These are phyloP conservation scores for Phialemoniopsis sp. DNA, from an alignment of 2,329 filamentous ascomycete genomes.

Conservation along the genomic window DNA sequence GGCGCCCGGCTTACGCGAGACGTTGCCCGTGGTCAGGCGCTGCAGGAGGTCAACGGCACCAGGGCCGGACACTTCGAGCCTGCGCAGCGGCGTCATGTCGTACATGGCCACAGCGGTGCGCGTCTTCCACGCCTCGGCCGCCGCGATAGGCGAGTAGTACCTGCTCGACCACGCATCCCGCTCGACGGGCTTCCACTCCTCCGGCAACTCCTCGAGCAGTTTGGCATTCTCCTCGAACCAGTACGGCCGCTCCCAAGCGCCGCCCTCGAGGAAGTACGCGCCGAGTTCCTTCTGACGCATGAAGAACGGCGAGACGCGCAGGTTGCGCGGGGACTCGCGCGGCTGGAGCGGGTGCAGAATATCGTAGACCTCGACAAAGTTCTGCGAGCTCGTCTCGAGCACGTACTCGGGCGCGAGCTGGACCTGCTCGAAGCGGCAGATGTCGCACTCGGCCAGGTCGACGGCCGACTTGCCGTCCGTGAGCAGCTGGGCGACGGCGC, in stretches of 20 bases:
- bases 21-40: slow-evolving; percentile 43
- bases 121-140: slow-evolving; percentile 62
- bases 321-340: slow-evolving; percentile 49
- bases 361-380: slow-evolving; percentile 62
- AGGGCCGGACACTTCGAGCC: slow-evolving; percentile 54
- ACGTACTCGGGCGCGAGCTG: slow-evolving; percentile 53
- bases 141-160: slow-evolving; percentile 54
- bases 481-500: slow-evolving; percentile 54
- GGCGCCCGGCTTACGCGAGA: slow-evolving; percentile 39
- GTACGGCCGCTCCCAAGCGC: slow-evolving; percentile 59
- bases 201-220: slow-evolving; percentile 45
- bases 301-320: slow-evolving; percentile 57
- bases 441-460: slow-evolving; percentile 55
- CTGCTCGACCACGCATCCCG: slow-evolving; percentile 55
- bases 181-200: slow-evolving; percentile 48
- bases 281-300: slow-evolving; percentile 48
- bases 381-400: slow-evolving; percentile 53
- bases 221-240: slow-evolving; percentile 56
- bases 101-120: slow-evolving; percentile 58
- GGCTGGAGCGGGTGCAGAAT: slow-evolving; percentile 59
- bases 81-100: slow-evolving; percentile 57
- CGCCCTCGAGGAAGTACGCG: slow-evolving; percentile 54
- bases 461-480: slow-evolving; percentile 51
- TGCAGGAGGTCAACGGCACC: slow-evolving; percentile 52
- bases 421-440: slow-evolving; percentile 57